Evolutionary conservation across 2,329 filamentous ascomycete genomes (phyloP), one percentile per base, ranked within the genome.

Genomic region (Chaetomium sp.): DNA sequence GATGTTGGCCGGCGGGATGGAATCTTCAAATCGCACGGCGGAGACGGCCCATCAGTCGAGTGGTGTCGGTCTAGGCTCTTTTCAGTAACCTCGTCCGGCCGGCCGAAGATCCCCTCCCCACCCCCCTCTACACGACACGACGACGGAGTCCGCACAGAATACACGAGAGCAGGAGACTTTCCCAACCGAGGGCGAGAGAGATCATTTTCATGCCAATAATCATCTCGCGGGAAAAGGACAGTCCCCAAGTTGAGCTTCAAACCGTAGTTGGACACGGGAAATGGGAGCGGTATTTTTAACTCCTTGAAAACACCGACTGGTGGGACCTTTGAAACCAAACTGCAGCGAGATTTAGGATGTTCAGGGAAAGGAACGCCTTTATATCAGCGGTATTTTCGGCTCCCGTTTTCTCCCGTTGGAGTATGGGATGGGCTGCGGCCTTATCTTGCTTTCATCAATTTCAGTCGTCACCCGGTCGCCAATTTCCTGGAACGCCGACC

Each of bases 71-170:
- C 66, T 70, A 71, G 64, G 56, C 70, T 67, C 49, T 54, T 71
- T 74, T 62, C 41, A 71, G 71, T 64, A 67, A 66, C 60, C 61
- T 62, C 56, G 65, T 64, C 71, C 71, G 71, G 66, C 63, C 59
- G 66, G 66, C 69, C 67, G 49, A 68, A 69, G 58, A 64, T 66
- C 19, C 19, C 19, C 19, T 27, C 19, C 19, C 19, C 19, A 27
- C 19, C 19, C 19, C 19, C 19, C 19, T 27, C 19, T 27, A 2
- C 19, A 3, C 19, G 19, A 27, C 19, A 27, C 19, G 19, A 27
- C 19, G 2, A 27, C 19, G 19, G 3, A 27, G 19, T 3, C 19
- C 19, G 3, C 19, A 27, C 19, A 27, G 19, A 27, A 2, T 27
- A 27, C 3, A 27, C 19, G 2, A 27, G 19, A 27, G 19, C 19